Percentiles rank a stretch among this genome's conserved stretches.
Conservation (phyloP, 495 filamentous ascomycete genomes). For the Aspergillus diversus region DNA sequence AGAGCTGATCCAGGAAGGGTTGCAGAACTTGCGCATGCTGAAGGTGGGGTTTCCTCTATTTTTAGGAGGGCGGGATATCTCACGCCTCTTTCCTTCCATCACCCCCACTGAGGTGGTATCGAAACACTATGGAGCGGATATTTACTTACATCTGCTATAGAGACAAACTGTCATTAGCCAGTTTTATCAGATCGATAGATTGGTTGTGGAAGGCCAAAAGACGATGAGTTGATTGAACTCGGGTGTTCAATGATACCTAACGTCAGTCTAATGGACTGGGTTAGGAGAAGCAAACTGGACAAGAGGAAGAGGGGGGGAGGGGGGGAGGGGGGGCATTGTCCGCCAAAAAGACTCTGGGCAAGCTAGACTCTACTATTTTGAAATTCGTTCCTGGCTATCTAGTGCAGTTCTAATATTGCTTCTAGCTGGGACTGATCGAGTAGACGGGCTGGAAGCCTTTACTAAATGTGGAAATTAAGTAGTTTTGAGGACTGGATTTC, state of each 20-base stretch:
- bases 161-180: slow-evolving; percentile 93
- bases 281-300: slow-evolving; percentile 76
- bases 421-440: slow-evolving; percentile 52
- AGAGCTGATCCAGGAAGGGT: slow-evolving; percentile 83
- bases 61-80: not conserved
- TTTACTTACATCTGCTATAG: slow-evolving; percentile 52
- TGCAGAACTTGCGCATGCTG: slow-evolving; percentile 85
- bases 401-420: slow-evolving; percentile 19
- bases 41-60: slow-evolving; percentile 66
- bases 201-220: slow-evolving; percentile 91
- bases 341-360: slow-evolving; percentile 85
- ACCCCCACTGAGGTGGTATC: not conserved
- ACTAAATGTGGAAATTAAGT: too few species aligned
- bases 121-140: not conserved
- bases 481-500: not conserved
- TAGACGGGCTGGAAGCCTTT: not conserved
- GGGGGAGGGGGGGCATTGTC: slow-evolving; percentile 61
- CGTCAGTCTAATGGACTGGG: slow-evolving; percentile 11
- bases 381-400: slow-evolving; percentile 9
- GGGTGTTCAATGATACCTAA: not conserved
- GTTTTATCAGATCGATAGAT: slow-evolving; percentile 88
- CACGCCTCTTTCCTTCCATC: not conserved
- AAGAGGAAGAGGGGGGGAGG: slow-evolving; percentile 55
- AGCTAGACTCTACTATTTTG: slow-evolving; percentile 28
- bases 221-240: slow-evolving; percentile 38